phyloP scores from a whole-genome alignment of 2,329 filamentous ascomycete genomes.

The Pseudocercospora musae region DNA sequence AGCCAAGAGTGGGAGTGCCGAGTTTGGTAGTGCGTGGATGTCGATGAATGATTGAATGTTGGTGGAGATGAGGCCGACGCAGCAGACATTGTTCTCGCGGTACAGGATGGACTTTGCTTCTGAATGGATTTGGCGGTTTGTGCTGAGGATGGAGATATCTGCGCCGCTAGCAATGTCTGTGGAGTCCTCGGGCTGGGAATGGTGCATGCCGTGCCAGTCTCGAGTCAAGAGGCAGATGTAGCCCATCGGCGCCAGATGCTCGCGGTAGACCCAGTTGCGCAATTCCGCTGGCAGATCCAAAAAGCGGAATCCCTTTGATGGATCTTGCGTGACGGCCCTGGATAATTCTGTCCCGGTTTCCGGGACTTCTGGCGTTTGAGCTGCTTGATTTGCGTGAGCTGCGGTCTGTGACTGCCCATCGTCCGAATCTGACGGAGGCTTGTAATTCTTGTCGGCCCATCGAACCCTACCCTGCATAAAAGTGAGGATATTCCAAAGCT shows the following conservation, averaged over 20 bases:
- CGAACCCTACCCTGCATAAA: not conserved
- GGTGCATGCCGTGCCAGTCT: not conserved
- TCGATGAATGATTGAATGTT: constrained; percentile 5
- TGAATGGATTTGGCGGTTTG: constrained; percentile 31
- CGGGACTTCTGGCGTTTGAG: not conserved
- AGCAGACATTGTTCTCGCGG: constrained; percentile 30
- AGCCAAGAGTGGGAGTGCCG: constrained; percentile 7
- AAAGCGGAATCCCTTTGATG: constrained; percentile 12
- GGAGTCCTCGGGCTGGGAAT: not conserved
- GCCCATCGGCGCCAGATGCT: constrained; percentile 15
- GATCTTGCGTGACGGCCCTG: not conserved
- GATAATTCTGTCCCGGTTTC: not conserved
- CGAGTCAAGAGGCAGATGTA: constrained; percentile 14
- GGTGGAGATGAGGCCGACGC: not conserved
- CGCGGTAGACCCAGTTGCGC: constrained; percentile 17
- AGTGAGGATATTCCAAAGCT: not conserved
- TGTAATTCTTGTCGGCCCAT: not conserved
- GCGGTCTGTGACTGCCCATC: not conserved
- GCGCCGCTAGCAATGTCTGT: not conserved
- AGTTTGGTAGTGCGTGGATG: constrained; percentile 3
- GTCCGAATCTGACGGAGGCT: not conserved
- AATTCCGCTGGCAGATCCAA: constrained; percentile 22
- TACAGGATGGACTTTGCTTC: constrained; percentile 40
- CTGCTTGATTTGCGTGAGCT: not conserved
- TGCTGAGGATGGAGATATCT: constrained; percentile 2